Evolutionary conservation across 768 basidiomycete species (phyloP).

Genomic region (Russula sp.): DNA sequence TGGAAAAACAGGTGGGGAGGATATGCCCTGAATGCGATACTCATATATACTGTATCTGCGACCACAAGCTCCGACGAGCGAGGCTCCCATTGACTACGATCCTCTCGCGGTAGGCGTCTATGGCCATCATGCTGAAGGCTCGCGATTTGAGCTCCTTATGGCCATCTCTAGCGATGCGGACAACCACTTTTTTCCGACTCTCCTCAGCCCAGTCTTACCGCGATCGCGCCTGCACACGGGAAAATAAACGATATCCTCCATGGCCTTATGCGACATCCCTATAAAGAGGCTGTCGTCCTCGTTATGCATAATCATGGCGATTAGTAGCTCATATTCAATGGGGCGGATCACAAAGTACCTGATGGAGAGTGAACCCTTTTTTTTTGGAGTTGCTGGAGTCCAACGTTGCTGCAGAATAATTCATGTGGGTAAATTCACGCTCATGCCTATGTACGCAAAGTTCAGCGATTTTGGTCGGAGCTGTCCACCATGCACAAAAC

Average conservation of each 20-base stretch:
- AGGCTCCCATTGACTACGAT: slow-evolving; percentile 67
- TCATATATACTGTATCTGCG: slow-evolving; percentile 94
- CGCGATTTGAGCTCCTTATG: slow-evolving; percentile 77
- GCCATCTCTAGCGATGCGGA: slow-evolving; percentile 87
- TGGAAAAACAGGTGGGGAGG: not conserved
- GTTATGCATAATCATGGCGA: slow-evolving; percentile 98
- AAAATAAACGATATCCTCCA: slow-evolving; percentile 87
- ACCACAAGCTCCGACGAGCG: slow-evolving; percentile 54
- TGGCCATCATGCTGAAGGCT: slow-evolving; percentile 78
- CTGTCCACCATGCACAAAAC: slow-evolving; percentile 83
- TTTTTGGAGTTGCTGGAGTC: slow-evolving; percentile 90
- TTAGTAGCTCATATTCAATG: slow-evolving; percentile 89
- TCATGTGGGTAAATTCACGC: slow-evolving; percentile 92
- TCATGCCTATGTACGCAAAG: slow-evolving; percentile 72
- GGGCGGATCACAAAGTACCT: slow-evolving; percentile 84
- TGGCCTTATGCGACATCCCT: slow-evolving; percentile 91
- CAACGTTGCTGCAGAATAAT: slow-evolving; percentile 92
- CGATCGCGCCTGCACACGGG: slow-evolving; percentile 61
- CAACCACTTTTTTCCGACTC: slow-evolving; percentile 97
- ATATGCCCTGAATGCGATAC: slow-evolving; percentile 76
- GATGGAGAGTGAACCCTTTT: slow-evolving; percentile 78
- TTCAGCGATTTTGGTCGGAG: slow-evolving; percentile 82
- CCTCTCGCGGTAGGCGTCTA: slow-evolving; percentile 94
- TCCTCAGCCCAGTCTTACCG: slow-evolving; percentile 95
- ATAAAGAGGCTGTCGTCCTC: slow-evolving; percentile 88